A percentile compares a stretch with the other conserved stretches of the same genome.
phyloP scores from a whole-genome alignment of 768 basidiomycete genomes.

The Tephrocybe sp. region DNA sequence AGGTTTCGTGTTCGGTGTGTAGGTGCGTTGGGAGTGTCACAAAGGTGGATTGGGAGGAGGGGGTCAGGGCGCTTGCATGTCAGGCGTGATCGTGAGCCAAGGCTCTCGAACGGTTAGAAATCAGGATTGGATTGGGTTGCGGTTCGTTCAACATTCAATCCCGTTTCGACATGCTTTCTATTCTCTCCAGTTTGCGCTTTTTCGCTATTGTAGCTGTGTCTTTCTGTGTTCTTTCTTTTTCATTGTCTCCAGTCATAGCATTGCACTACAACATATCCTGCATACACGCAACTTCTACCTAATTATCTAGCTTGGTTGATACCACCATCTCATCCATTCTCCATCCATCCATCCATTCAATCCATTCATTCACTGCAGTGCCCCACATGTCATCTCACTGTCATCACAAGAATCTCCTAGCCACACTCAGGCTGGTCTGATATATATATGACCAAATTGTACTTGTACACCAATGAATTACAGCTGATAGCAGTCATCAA shows the following conservation, averaged over 20 bases:
- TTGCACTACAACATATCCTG: neutral
- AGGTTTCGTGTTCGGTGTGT: conserved; percentile 77
- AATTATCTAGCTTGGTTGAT: neutral
- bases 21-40: conserved; percentile 58
- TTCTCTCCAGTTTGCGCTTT: neutral
- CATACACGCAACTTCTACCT: neutral
- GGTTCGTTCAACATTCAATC: too few species aligned
- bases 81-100: too few species aligned
- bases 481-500: too few species aligned
- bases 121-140: too few species aligned
- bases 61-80: conserved; percentile 26
- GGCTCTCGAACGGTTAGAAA: too few species aligned
- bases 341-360: too few species aligned
- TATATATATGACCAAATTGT: too few species aligned
- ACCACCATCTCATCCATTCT: neutral
- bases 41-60: conserved; percentile 58
- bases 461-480: too few species aligned
- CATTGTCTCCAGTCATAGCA: neutral
- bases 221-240: neutral
- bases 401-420: too few species aligned
- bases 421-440: too few species aligned
- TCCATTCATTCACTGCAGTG: neutral
- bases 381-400: too few species aligned
- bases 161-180: neutral
- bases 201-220: neutral